Evolutionary conservation across 2,329 filamentous ascomycete genomes (phyloP).

Genomic region (Penicillium sp.): DNA sequence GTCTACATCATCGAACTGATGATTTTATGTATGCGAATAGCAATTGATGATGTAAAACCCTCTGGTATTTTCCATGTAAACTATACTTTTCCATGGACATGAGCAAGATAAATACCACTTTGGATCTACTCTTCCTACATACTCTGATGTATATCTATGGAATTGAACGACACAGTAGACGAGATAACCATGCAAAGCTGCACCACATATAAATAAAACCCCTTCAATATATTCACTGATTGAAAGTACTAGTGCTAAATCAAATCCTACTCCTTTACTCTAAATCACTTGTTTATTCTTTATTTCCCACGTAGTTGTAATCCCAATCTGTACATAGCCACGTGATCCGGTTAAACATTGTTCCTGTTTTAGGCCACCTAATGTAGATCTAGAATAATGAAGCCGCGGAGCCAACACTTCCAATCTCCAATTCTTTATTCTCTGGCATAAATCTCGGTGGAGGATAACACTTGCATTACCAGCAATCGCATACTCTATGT

Average conservation of each 20-base stretch:
- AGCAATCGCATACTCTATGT: not conserved
- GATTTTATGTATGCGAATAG: not conserved
- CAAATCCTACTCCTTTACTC: not conserved
- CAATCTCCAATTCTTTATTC: constrained; percentile 1
- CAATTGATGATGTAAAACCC: not conserved
- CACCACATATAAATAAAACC: not conserved
- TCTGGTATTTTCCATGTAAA: not conserved
- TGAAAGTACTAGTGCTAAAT: not conserved
- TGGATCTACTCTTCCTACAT: not conserved
- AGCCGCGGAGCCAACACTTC: constrained; percentile 3
- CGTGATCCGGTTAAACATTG: constrained; percentile 24
- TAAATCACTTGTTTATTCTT: not conserved
- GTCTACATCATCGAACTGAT: no score
- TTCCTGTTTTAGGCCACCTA: constrained; percentile 16
- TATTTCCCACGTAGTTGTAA: not conserved
- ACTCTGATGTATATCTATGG: not conserved
- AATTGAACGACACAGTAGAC: not conserved
- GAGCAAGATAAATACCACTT: not conserved
- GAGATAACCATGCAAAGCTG: not conserved
- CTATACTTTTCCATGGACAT: not conserved
- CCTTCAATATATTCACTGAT: not conserved
- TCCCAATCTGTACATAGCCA: not conserved
- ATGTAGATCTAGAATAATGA: constrained; percentile 5
- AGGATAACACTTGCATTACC: not conserved
- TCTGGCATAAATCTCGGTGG: not conserved